Conservation (phyloP, 306 rosid species). For the Cucurbita maxima region DNA sequence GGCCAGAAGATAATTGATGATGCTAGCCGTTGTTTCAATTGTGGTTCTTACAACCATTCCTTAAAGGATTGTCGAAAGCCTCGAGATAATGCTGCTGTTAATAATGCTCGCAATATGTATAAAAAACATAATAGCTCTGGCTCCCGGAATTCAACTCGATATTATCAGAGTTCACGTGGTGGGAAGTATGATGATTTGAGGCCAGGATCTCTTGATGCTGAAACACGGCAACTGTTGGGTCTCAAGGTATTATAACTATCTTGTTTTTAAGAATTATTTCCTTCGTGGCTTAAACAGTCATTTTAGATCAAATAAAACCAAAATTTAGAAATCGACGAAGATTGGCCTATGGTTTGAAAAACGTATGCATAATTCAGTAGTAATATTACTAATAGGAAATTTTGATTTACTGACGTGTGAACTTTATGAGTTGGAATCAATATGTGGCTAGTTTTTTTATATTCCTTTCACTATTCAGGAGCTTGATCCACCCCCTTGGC, state of each 20-base stretch:
- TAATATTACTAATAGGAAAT: background rate
- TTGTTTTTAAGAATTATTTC: background rate
- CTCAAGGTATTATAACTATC: conserved; percentile 43
- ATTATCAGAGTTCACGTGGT: conserved; percentile 68
- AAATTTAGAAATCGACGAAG: background rate
- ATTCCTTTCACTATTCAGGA: conserved; percentile 33
- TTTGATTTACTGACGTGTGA: too few species aligned
- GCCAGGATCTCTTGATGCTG: conserved; percentile 74
- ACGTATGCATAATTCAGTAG: background rate
- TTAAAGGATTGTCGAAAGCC: conserved; percentile 71
- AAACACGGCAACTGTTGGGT: conserved; percentile 68
- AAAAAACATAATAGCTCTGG: conserved; percentile 45
- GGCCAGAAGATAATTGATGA: conserved; percentile 57
- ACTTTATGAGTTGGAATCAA: background rate
- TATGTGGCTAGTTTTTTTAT: background rate
- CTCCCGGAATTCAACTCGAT: conserved; percentile 70
- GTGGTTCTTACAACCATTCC: conserved; percentile 82
- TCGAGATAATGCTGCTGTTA: conserved; percentile 62
- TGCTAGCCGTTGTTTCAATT: conserved; percentile 86
- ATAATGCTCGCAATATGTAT: conserved; percentile 67
- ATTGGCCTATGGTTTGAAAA: background rate
- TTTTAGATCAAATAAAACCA: background rate
- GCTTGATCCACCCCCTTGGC: conserved; percentile 98
- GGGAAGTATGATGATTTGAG: conserved; percentile 86
- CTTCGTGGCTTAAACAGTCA: background rate